Percentiles rank a stretch among this genome's conserved stretches.
These are phyloP conservation scores for Magnusiomyces paraingens DNA, from an alignment of 1,139 yeast species.

Conservation along the genomic window DNA sequence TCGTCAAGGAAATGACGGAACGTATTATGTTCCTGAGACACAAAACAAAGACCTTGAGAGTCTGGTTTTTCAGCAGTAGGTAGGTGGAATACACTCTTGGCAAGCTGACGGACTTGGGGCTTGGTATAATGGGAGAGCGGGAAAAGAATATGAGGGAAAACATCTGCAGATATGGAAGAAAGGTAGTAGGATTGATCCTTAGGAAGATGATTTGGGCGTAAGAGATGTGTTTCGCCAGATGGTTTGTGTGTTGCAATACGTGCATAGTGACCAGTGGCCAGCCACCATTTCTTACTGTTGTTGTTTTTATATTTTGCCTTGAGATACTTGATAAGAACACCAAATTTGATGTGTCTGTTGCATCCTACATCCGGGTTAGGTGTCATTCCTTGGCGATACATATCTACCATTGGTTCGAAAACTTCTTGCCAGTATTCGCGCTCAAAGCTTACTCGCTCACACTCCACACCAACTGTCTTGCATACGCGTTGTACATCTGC, in stretches of 20 bases:
- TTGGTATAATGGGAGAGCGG: constrained; percentile 78
- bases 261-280: constrained; percentile 93
- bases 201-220: constrained; percentile 50
- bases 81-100: constrained; percentile 43
- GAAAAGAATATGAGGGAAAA: constrained; percentile 50
- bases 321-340: constrained; percentile 57
- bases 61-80: constrained; percentile 77
- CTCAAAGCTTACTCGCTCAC: constrained; percentile 78
- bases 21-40: constrained; percentile 50
- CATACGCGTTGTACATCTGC: constrained; percentile 69
- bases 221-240: constrained; percentile 40
- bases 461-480: constrained; percentile 51
- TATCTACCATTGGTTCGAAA: constrained; percentile 81
- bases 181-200: constrained; percentile 93
- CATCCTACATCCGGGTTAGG: constrained; percentile 96
- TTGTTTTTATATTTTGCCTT: constrained; percentile 28
- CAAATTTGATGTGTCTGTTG: constrained; percentile 80
- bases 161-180: constrained; percentile 51
- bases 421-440: constrained; percentile 89
- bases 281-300: constrained; percentile 50
- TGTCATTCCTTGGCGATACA: constrained; percentile 65
- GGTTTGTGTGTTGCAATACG: constrained; percentile 41
- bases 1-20: constrained; percentile 73
- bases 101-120: constrained; percentile 65
- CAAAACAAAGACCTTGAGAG: constrained; percentile 93